A percentile compares a stretch with the other conserved stretches of the same genome.
Evolutionary conservation across 805 yeast species (phyloP).

Genomic region (Metschnikowia lunata): DNA sequence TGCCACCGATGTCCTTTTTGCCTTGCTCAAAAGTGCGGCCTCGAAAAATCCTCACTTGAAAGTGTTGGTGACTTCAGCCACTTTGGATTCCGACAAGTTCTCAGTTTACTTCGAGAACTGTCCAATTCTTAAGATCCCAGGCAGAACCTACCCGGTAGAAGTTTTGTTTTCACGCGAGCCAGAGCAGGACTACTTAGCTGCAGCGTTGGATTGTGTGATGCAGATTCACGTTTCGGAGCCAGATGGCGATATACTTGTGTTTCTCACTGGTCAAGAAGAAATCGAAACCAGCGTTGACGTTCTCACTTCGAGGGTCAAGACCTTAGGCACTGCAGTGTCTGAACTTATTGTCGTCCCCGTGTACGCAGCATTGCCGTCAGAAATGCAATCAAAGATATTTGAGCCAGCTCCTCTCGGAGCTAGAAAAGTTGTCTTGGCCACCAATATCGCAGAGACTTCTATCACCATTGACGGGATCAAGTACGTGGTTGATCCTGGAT

Average conservation of each 20-base stretch:
- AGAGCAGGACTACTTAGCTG: conserved; percentile 79
- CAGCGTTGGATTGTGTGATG: conserved; percentile 77
- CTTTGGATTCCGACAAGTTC: conserved; percentile 85
- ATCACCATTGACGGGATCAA: conserved; percentile 91
- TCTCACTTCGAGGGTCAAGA: conserved; percentile 57
- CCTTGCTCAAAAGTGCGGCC: conserved; percentile 74
- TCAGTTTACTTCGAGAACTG: conserved; percentile 72
- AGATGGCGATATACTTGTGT: conserved; percentile 75
- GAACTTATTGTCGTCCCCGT: conserved; percentile 81
- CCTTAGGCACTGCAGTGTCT: conserved; percentile 55
- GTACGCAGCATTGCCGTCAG: conserved; percentile 87
- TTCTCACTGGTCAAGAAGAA: conserved; percentile 90
- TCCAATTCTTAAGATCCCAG: conserved; percentile 82
- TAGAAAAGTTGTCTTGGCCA: conserved; percentile 88
- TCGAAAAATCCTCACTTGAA: conserved; percentile 64
- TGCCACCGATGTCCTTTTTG: conserved; percentile 88
- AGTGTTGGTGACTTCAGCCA: conserved; percentile 87
- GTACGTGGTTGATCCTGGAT: conserved; percentile 93
- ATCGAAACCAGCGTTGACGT: conserved; percentile 86
- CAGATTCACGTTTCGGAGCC: conserved; percentile 81
- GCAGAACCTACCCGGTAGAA: conserved; percentile 89
- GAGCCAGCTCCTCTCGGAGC: conserved; percentile 82
- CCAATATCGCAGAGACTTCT: conserved; percentile 96
- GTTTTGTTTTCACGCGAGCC: conserved; percentile 75
- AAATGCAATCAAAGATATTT: conserved; percentile 82